Evolutionary conservation across 805 yeast genomes (phyloP).

Genomic region (Kodamaea jinghongensis): DNA sequence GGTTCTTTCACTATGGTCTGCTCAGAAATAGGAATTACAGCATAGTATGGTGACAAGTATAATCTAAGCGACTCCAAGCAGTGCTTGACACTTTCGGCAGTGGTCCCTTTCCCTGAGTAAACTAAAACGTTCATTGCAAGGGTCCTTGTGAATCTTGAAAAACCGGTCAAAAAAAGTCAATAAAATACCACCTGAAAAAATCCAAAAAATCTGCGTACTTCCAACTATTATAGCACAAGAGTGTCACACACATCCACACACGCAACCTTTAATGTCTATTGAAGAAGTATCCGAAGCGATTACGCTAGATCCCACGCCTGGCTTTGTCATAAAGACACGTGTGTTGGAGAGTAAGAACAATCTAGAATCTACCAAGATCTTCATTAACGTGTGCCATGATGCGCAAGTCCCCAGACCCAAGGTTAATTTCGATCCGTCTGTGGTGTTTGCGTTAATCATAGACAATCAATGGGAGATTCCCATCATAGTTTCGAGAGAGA

Average conservation of each 20-base stretch:
- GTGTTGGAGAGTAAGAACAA: slow-evolving; percentile 35
- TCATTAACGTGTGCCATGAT: slow-evolving; percentile 75
- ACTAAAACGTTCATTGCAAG: slow-evolving; percentile 34
- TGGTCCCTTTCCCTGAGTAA: slow-evolving; percentile 64
- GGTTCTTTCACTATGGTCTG: slow-evolving; percentile 72
- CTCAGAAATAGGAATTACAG: slow-evolving; percentile 71
- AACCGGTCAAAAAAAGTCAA: slow-evolving; percentile 1
- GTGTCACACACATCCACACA: no score
- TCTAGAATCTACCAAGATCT: slow-evolving; percentile 55
- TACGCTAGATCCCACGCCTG: slow-evolving; percentile 53
- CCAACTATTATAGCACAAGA: no score
- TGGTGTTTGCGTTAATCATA: slow-evolving; percentile 61
- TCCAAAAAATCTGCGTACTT: no score
- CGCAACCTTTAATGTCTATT: no score
- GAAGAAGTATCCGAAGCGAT: slow-evolving; percentile 16
- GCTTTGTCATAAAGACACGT: slow-evolving; percentile 70
- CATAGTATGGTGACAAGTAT: slow-evolving; percentile 82
- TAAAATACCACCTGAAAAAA: no score
- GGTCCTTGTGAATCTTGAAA: background rate
- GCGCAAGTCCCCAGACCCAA: slow-evolving; percentile 62
- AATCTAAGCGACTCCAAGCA: slow-evolving; percentile 72
- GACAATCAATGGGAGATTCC: slow-evolving; percentile 85
- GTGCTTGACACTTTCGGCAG: slow-evolving; percentile 82
- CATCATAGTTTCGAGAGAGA: slow-evolving; percentile 59
- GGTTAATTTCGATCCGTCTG: slow-evolving; percentile 50